Evolutionary conservation across 331 rosid genomes (phyloP).

Genomic region (Erythrophleum ivorense): DNA sequence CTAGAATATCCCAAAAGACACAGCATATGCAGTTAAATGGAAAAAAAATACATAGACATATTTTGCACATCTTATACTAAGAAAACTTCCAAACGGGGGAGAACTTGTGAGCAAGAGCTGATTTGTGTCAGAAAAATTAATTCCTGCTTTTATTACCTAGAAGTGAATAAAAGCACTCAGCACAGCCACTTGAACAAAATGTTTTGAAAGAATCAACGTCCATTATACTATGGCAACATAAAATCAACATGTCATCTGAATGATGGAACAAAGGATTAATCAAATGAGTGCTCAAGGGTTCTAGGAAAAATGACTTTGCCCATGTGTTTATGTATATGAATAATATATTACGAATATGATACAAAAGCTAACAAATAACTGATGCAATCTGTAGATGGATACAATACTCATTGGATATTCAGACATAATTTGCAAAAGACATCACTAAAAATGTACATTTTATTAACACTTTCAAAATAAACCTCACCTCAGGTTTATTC

Average conservation of each 20-base stretch:
- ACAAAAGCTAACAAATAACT: background rate
- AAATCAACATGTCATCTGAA: background rate
- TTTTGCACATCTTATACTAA: background rate
- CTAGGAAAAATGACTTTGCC: background rate
- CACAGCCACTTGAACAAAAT: background rate
- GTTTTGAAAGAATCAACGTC: background rate
- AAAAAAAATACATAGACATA: background rate
- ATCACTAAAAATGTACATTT: background rate
- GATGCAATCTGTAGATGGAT: background rate
- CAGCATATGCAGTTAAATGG: background rate
- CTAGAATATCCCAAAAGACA: background rate
- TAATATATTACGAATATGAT: background rate
- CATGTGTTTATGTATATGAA: background rate
- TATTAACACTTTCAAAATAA: background rate
- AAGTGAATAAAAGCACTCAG: background rate
- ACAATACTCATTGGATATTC: background rate
- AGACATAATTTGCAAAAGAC: background rate
- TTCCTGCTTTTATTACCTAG: background rate
- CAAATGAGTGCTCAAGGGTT: background rate
- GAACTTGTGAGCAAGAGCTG: background rate
- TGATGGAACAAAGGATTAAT: background rate
- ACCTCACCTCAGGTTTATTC: conserved; percentile 86
- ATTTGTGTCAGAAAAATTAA: background rate
- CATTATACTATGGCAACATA: background rate
- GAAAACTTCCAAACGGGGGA: background rate